Evolutionary conservation across 225 moss, liverwort and hornwort species (phyloP), one percentile per base, ranked within the genome.

Genomic region (Bryum argenteum): DNA sequence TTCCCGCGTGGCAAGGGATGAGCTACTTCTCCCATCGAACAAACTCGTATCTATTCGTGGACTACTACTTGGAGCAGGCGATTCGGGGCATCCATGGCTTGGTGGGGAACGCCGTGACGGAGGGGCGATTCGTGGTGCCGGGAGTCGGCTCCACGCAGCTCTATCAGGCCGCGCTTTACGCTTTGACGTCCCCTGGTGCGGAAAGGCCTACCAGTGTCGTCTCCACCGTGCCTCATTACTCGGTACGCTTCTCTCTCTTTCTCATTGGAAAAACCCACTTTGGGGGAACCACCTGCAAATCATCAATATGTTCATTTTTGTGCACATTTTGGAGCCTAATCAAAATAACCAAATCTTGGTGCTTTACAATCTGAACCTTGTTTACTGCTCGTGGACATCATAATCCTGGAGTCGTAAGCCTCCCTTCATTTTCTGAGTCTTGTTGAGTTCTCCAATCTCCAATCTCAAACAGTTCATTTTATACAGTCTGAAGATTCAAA

Each of bases 111-210:
- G 86, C 89, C 7, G 64, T 89, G 26, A 84, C 75, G 0, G 74
- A 83, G 17, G 85, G 75, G 0, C 83, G 89, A 17, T 58, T 77
- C 28, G 17, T 89, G 0, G 83, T 89, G 33, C 51, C 86, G n/a
- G 89, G 89, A 37, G 79, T 75, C 0, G 89, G 89, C 60, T 89
- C 89, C 66, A 89, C 89, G 2, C 89, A 89, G 75, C 73, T 89
- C 13, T 83, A 74, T 56, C 89, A 86, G 52, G 89, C 89, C 16
- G 81, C 86, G 0, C 68, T 89, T 21, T 89, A 71, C 1, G 89
- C 89, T 17, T 54, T 86, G 33, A 11, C 79, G 0, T 59, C 79
- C 16, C 65, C 75, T 2, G 10, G 55, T 17, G 65, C 83, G 0
- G 2, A 54, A 2, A 54, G 77, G 21, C 84, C 84, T 2, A 86